Percentiles rank a stretch among this genome's conserved stretches.
These are phyloP conservation scores for Helotiales sp. DNA, from an alignment of 2,329 filamentous ascomycete genomes.

Conservation along the genomic window DNA sequence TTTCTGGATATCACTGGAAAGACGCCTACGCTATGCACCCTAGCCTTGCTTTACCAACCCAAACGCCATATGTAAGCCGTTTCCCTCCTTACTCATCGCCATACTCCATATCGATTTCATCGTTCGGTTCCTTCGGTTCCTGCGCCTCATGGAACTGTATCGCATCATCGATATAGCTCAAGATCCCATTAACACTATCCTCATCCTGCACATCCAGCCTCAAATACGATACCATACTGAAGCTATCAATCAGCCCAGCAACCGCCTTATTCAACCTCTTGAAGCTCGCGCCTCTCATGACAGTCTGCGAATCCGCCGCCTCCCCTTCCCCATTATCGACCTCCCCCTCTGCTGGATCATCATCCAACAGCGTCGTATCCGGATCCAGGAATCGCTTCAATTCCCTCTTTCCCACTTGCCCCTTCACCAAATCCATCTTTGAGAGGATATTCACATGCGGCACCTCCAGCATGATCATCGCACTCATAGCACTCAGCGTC, in stretches of 20 bases:
- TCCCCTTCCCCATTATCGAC: constrained; percentile 57
- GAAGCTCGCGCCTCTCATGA: constrained; percentile 85
- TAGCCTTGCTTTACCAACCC: constrained; percentile 16
- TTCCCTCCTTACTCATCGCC: constrained; percentile 39
- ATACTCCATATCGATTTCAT: constrained; percentile 59
- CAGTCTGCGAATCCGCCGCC: constrained; percentile 65
- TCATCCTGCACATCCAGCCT: constrained; percentile 89
- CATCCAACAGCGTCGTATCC: constrained; percentile 80
- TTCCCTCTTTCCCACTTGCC: constrained; percentile 84
- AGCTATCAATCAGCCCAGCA: constrained; percentile 90
- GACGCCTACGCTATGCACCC: constrained; percentile 38
- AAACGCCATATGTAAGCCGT: constrained; percentile 12
- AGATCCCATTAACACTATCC: constrained; percentile 81
- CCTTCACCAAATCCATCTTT: constrained; percentile 97
- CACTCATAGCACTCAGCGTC: constrained; percentile 94
- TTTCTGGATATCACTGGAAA: constrained; percentile 28
- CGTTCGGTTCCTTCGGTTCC: constrained; percentile 81
- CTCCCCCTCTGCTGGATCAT: constrained; percentile 56
- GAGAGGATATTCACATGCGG: constrained; percentile 95
- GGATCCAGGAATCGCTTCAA: constrained; percentile 89
- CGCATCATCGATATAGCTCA: constrained; percentile 93
- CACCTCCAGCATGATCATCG: constrained; percentile 98
- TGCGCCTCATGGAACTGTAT: constrained; percentile 94
- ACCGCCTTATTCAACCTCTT: constrained; percentile 85
- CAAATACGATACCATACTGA: constrained; percentile 96